Evolutionary conservation across 306 rosid genomes (phyloP), one percentile per base, ranked within the genome.

Genomic region (Pyrus betulifolia): DNA sequence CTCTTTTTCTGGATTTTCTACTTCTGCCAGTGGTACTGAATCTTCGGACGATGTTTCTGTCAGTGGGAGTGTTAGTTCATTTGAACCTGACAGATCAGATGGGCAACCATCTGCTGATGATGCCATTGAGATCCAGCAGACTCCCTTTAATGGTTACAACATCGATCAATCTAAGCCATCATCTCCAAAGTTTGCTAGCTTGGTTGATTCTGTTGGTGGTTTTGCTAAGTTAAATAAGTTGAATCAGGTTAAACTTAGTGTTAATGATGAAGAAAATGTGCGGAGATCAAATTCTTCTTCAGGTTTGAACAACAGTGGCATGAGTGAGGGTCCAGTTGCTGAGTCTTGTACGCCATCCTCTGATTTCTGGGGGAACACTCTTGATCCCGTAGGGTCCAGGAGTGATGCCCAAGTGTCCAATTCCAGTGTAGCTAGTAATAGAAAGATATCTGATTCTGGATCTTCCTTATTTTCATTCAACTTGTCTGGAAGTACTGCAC

Each of bases 1-100:
- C 52, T 89, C 97, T 51, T 90, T 90, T 82, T 95, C 99, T 86
- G 97, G 97, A 77, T 90, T 87, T 82, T 89, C 97, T 9, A 86
- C 91, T 82, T 84, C 93, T 78, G 18, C 71, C 2, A 59, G 38
- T 28, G 25, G 80, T 67, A 80, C 89, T 21, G 97, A 84, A 68
- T 84, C 87, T 74, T 88, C 93, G 33, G 97, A 95, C 78, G 96
- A 92, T 78, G 83, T 80, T 82, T 92, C 98, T 84, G 83, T 80
- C 62, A 82, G 89, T 86, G 96, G 88, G 78, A 89, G 89, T 78
- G 74, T 82, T 80, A 70, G 80, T 81, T 89, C 92, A 64, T 80
- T 58, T 69, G 97, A 89, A 70, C 82, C 79, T 61, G 95, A 85
- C 70, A 78, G 68, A 86, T 82, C 90, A 51, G 91, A 86, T 78